phyloP scores from a whole-genome alignment of 1,284 basidiomycete genomes.

The Ustilago shanxiensis region DNA sequence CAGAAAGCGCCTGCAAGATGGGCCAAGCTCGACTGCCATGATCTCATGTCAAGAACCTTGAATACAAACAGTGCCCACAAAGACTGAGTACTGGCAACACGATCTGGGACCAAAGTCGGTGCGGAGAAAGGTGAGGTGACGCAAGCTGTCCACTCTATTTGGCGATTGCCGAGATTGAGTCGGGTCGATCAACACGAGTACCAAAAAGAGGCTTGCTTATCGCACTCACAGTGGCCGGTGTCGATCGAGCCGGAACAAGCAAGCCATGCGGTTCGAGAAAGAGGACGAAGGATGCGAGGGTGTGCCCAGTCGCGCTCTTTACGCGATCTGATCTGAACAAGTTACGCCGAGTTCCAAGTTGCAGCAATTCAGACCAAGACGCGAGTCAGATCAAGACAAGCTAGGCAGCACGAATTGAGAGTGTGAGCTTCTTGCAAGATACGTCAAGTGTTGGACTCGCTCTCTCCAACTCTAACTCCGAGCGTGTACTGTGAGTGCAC shows the following conservation, averaged over 20 bases:
- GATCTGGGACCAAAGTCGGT: too few species aligned
- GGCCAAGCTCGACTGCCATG: too few species aligned
- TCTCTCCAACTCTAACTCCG: not conserved
- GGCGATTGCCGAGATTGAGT: too few species aligned
- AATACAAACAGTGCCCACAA: too few species aligned
- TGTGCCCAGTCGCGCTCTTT: not conserved
- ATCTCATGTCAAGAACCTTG: too few species aligned
- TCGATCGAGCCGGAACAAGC: not conserved
- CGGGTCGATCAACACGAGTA: not conserved
- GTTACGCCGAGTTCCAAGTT: not conserved
- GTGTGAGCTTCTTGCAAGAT: not conserved
- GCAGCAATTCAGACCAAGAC: not conserved
- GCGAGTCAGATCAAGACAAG: not conserved
- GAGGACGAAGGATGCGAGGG: not conserved
- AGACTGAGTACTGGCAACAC: too few species aligned
- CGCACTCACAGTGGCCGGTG: not conserved
- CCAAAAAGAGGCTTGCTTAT: not conserved
- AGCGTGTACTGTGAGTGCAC: not conserved
- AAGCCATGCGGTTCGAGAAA: too few species aligned
- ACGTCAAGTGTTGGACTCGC: not conserved
- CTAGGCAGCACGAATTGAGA: not conserved
- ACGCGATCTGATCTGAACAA: not conserved
- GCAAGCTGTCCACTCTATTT: too few species aligned
- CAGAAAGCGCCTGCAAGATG: too few species aligned
- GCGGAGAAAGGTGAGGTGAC: too few species aligned